phyloP scores from a whole-genome alignment of 768 basidiomycete species.

The Leccinum pellstonianum region DNA sequence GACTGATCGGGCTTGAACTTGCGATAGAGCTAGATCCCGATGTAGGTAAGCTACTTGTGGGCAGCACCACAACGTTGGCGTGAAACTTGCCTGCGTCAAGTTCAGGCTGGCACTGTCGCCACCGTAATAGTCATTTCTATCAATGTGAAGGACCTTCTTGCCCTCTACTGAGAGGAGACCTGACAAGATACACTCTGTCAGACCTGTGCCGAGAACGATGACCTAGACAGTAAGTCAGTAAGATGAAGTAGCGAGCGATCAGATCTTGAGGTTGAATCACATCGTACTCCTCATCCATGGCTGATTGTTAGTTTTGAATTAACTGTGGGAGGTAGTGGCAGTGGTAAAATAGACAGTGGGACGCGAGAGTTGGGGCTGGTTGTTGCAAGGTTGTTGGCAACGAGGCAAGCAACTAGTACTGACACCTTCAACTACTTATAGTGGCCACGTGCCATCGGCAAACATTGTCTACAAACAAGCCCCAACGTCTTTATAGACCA shows the following conservation, averaged over 20 bases:
- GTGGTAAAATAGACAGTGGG: slow-evolving; percentile 11
- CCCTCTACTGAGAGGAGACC: slow-evolving; percentile 98
- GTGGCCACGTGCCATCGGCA: slow-evolving; percentile 26
- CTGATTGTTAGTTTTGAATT: slow-evolving; percentile 23
- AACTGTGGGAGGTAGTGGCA: slow-evolving; percentile 2
- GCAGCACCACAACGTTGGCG: slow-evolving; percentile 6
- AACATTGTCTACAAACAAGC: slow-evolving; percentile 9
- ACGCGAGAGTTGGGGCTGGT: slow-evolving; percentile 6
- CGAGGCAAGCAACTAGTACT: neutral
- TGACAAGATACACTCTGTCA: slow-evolving; percentile 98
- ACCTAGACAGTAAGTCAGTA: slow-evolving; percentile 48
- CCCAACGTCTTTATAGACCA: slow-evolving; percentile 1
- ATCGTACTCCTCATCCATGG: slow-evolving; percentile 99
- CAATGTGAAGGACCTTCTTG: slow-evolving; percentile 99
- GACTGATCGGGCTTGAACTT: slow-evolving; percentile 83
- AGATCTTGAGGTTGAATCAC: slow-evolving; percentile 43
- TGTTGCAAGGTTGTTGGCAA: slow-evolving; percentile 17
- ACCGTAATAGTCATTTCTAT: slow-evolving; percentile 98
- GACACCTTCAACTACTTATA: slow-evolving; percentile 28
- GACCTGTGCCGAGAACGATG: slow-evolving; percentile 91
- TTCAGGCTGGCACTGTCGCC: slow-evolving; percentile 97
- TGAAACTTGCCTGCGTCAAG: slow-evolving; percentile 79
- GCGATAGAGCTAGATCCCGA: slow-evolving; percentile 75
- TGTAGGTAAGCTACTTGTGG: slow-evolving; percentile 18
- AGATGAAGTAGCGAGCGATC: slow-evolving; percentile 5